Evolutionary conservation across 768 basidiomycete species (phyloP).

Genomic region (Imleria badia): DNA sequence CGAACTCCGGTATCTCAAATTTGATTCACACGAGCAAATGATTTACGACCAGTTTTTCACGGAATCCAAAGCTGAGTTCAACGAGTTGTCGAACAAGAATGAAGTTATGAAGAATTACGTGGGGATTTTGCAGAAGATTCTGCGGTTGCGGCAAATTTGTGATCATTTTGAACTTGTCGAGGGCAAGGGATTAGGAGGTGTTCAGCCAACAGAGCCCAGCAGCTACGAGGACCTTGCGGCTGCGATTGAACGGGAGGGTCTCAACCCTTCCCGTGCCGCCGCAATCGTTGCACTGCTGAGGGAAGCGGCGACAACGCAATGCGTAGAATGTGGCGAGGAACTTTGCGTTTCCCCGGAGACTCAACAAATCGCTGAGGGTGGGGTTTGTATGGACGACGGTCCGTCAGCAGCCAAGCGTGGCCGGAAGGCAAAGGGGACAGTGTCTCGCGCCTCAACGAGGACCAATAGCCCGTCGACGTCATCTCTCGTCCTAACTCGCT

Average conservation of each 20-base stretch:
- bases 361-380: slow-evolving; percentile 40
- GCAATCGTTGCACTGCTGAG: slow-evolving; percentile 84
- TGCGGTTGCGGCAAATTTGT: slow-evolving; percentile 96
- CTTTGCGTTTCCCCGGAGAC: slow-evolving; percentile 54
- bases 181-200: slow-evolving; percentile 55
- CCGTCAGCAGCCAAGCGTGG: slow-evolving; percentile 50
- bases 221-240: slow-evolving; percentile 77
- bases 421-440: slow-evolving; percentile 50
- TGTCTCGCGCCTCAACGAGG: slow-evolving; percentile 71
- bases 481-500: slow-evolving; percentile 80
- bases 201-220: slow-evolving; percentile 46
- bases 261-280: slow-evolving; percentile 69
- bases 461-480: slow-evolving; percentile 66
- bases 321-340: slow-evolving; percentile 83
- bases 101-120: slow-evolving; percentile 99
- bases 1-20: slow-evolving; percentile 80
- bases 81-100: slow-evolving; percentile 80
- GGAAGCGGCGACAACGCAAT: slow-evolving; percentile 86
- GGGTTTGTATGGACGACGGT: slow-evolving; percentile 49
- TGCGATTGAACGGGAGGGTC: slow-evolving; percentile 74
- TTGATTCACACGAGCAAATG: slow-evolving; percentile 76
- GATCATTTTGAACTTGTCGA: slow-evolving; percentile 91
- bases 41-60: slow-evolving; percentile 89
- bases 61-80: slow-evolving; percentile 91
- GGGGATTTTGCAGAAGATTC: slow-evolving; percentile 93